Base-by-base conservation (phyloP, 2,329 filamentous ascomycete species). In the Colletotrichum sojae region DNA sequence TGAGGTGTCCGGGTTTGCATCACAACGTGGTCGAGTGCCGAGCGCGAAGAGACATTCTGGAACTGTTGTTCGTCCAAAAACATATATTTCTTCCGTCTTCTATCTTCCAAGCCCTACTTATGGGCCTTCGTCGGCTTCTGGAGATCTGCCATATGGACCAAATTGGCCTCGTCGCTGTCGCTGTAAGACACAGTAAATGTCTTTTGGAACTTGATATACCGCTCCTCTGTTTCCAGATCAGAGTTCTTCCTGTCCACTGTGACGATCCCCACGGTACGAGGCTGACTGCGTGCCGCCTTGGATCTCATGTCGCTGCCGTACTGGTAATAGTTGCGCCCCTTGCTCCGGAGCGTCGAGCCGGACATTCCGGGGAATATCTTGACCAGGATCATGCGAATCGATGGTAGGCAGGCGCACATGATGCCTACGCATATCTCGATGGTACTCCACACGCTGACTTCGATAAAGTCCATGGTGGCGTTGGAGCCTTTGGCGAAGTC, bases 371-470 rank as follows among this genome's bases (percentile, higher is more conserved):
- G 80, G 73, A 81, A 75, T 51, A 79, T 70, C 12, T 75, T 71
- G 15, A 73, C 71, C 2, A 80, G 69, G 12, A 81, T 69, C 18
- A 77, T 73, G 2, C 77, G 75, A 1, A 79, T 65, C 4, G 77
- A 71, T 0, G 79, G 79, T 71, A 81, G 72, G 48, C 77, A 79
- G 8, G 77, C 75, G 67, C 79, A 81, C 39, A 81, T 78, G 65
- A 81, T 78, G 3, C 78, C 78, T 9, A 79, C 74, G 65, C 76
- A 77, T 69, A 80, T 75, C 64, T 81, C 79, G n/a, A 81, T 71
- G 0, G 74, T 77, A 5, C 78, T 79, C 79, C 79, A 81, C 18
- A 75, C 56, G 40, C 71, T 73, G 27, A 76, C 71, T 10, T 74
- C 73, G 43, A 70, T 69, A 49, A 73, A 72, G 16, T 75, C 73